phyloP scores from a whole-genome alignment of 352 stramenopile species.

The Pythium vanterpoolii region DNA sequence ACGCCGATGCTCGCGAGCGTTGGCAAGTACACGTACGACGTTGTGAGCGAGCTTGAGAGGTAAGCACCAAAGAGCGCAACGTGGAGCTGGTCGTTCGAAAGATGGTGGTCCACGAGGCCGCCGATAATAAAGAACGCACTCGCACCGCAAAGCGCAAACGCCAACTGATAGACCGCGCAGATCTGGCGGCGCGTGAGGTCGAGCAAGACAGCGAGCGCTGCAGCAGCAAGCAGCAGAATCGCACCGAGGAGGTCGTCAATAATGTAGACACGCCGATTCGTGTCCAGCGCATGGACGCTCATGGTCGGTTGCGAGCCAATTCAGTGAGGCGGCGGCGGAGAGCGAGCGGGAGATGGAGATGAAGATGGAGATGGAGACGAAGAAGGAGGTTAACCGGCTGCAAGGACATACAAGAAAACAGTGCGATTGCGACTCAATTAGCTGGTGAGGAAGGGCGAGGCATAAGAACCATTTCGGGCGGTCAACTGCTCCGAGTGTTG shows the following conservation, averaged over 20 bases:
- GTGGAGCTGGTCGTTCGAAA: conserved; percentile 68
- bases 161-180: conserved; percentile 66
- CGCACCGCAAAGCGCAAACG: conserved; percentile 52
- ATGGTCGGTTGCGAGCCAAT: neutral
- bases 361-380: neutral
- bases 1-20: conserved; percentile 31
- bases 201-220: conserved; percentile 43
- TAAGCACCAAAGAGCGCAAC: conserved; percentile 66
- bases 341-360: neutral
- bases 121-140: conserved; percentile 63
- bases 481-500: neutral
- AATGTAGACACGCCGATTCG: conserved; percentile 49
- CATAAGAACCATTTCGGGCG: neutral
- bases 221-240: conserved; percentile 52
- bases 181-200: conserved; percentile 71
- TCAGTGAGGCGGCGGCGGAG: neutral
- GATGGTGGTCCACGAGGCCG: conserved; percentile 65
- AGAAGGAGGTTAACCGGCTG: neutral
- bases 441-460: neutral
- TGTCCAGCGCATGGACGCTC: neutral
- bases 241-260: conserved; percentile 73
- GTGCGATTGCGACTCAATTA: neutral
- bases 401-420: neutral
- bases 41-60: conserved; percentile 39
- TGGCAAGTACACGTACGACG: conserved; percentile 65